Base-by-base conservation (phyloP, 2,329 filamentous ascomycete genomes). In the Meredithiella fracta region DNA sequence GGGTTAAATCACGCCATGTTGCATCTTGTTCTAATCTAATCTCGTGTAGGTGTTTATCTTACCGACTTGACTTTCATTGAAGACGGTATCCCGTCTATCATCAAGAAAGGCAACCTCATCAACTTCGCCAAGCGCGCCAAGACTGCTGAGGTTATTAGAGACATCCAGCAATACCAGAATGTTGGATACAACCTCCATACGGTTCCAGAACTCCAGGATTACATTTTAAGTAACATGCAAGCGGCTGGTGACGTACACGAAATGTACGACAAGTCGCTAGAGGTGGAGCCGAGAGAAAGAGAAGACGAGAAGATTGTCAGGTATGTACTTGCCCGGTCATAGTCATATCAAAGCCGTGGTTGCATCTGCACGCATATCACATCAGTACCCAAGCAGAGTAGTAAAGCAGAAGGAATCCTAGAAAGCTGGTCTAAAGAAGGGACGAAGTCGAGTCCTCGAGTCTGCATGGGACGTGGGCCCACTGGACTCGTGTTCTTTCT, bases 271-370 rank as follows among this genome's bases (percentile, higher is more conserved):
- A 90, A 90, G 76, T 95, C 89, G 71, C 74, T 98, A 71, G 78
- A 83, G 65, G 83, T 98, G 59, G 92, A 98, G 68, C 92, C 92
- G 60, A 80, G 92, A 64, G 92, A 98, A 73, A 80, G 92, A 64
- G 92, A 98, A 73, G 92, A 98, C 67, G 92, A 98, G 73, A 97
- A 97, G 77, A 97, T 98, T 75, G 91, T 95, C 67, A 94, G 92
- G 90, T 94, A 82, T 65, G 79, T 76, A 61, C 54, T 63, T 61
- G 62, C 57, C 42, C 47, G 56, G 44, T 44, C 40, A 44, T 58
- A 40, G 51, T 17, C 29, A 34, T 11, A 34, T 34, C 11, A 34
- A 34, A 5, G 5, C 29, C 11, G 11, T 34, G 29, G 5, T 34
- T 11, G 29, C 11, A 34, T 34, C 29, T 34, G 29, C 29, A 34